These are phyloP conservation scores for Hirsutella thompsonii DNA, from an alignment of 2,329 filamentous ascomycete species.

Conservation along the genomic window DNA sequence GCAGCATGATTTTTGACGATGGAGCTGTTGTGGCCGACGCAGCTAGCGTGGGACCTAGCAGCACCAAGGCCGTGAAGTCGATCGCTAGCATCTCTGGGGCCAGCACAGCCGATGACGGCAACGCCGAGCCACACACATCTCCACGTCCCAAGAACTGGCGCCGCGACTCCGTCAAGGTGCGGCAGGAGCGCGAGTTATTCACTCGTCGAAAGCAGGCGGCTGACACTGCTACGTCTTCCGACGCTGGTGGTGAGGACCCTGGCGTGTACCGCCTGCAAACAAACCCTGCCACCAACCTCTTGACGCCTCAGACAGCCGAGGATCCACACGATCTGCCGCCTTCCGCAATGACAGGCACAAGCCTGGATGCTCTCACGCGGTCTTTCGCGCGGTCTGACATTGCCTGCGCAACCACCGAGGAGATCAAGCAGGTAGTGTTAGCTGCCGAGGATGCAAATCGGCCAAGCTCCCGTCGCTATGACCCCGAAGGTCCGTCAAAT, in stretches of 20 bases:
- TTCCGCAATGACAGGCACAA: constrained; percentile 50
- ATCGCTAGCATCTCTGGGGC: constrained; percentile 71
- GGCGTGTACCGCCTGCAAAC: constrained; percentile 38
- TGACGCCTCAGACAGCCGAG: constrained; percentile 51
- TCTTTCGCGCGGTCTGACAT: constrained; percentile 71
- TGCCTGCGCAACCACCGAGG: constrained; percentile 57
- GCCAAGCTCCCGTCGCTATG: constrained; percentile 39
- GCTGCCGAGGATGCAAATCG: constrained; percentile 57
- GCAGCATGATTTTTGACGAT: constrained; percentile 41
- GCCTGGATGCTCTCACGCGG: constrained; percentile 69
- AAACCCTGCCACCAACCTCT: constrained; percentile 22
- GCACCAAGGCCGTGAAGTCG: constrained; percentile 78
- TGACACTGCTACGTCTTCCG: constrained; percentile 50
- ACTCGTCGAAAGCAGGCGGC: constrained; percentile 59
- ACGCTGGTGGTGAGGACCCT: constrained; percentile 36
- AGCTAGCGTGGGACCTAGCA: constrained; percentile 66
- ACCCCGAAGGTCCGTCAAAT: constrained; percentile 31
- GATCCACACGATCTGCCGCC: constrained; percentile 54
- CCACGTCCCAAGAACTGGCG: constrained; percentile 54
- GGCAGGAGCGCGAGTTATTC: constrained; percentile 82
- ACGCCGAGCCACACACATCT: constrained; percentile 45
- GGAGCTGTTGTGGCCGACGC: constrained; percentile 40
- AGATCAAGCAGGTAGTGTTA: constrained; percentile 60
- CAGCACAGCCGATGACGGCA: constrained; percentile 58
- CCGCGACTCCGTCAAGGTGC: constrained; percentile 67